These are phyloP conservation scores for Echria macrotheca DNA, from an alignment of 495 filamentous ascomycete genomes.

Conservation along the genomic window DNA sequence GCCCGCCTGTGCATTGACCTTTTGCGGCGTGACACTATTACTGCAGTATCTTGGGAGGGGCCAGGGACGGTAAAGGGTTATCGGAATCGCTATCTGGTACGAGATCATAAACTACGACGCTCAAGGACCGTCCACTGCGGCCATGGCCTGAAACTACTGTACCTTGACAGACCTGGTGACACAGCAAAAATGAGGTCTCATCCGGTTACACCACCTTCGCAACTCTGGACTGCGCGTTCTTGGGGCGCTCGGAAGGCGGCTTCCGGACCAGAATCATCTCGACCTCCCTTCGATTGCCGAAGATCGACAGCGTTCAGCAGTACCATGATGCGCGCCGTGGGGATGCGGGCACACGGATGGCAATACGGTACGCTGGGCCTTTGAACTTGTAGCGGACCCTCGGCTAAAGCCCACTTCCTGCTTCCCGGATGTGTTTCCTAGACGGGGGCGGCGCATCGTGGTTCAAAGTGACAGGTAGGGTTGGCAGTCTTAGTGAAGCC, in stretches of 20 bases:
- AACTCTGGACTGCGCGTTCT: no score
- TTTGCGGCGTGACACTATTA: no score
- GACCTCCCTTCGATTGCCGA: neutral
- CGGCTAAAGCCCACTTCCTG: neutral
- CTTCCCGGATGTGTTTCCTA: neutral
- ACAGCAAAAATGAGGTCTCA: no score
- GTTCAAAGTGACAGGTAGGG: neutral
- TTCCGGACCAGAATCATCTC: constrained; percentile 1
- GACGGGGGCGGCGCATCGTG: neutral
- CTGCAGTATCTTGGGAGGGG: no score
- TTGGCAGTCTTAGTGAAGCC: constrained; percentile 3
- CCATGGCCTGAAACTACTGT: no score
- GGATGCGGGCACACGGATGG: neutral
- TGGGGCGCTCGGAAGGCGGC: neutral
- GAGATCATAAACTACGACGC: no score
- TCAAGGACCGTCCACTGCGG: no score
- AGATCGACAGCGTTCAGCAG: neutral
- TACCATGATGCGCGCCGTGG: neutral
- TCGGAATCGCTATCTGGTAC: no score
- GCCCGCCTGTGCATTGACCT: no score
- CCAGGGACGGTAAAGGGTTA: no score
- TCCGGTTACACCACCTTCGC: no score
- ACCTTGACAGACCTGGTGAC: no score
- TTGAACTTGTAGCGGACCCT: neutral
- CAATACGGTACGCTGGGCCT: neutral